Base-by-base conservation (phyloP, 176 grass and related monocot species). In the Oryza brachyantha region DNA sequence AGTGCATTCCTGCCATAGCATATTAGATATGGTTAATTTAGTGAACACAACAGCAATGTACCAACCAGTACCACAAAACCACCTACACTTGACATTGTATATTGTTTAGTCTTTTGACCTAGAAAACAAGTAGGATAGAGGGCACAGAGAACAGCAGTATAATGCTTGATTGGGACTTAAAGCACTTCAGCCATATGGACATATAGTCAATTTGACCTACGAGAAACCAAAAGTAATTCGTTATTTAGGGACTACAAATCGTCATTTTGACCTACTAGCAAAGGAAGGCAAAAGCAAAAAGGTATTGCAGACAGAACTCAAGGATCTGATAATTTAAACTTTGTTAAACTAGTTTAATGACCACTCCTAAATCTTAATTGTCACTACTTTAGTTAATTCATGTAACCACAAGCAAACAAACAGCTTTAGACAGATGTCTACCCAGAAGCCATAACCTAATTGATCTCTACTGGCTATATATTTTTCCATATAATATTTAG, bases 11-110 rank as follows among this genome's bases (percentile, higher is more conserved):
- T 48, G 19, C 6, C 45, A 60, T 66, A 43, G 35, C 16, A 24
- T 67, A 25, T 75, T 21, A 66, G 75, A 25, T n/a, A 63, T 46
- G 39, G 21, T 48, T 68, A 81, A 34, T 76, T 54, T 68, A 55
- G 32, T n/a, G 17, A 17, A 43, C 0, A 25, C 41, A 42, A 68
- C 11, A 6, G 8, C 12, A 7, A 83, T 22, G 40, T 66, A 61
- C 19, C 59, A 43, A 43, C 41, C 41, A 74, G 45, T 48, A 48
- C 16, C 55, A 48, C 3, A 68, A 19, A 22, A 28, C 12, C 25
- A 3, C 14, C 22, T 64, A 24, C 10, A 73, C 8, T 34, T 32
- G 29, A 11, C 4, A 34, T 73, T 55, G 11, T 73, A 35, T 73
- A 55, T 24, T 39, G 57, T 57, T 79, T 66, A 34, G 43, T 67